A percentile compares a stretch with the other conserved stretches of the same genome.
These are phyloP conservation scores for Malus hybrid DNA, from an alignment of 331 rosid species.

Conservation along the genomic window DNA sequence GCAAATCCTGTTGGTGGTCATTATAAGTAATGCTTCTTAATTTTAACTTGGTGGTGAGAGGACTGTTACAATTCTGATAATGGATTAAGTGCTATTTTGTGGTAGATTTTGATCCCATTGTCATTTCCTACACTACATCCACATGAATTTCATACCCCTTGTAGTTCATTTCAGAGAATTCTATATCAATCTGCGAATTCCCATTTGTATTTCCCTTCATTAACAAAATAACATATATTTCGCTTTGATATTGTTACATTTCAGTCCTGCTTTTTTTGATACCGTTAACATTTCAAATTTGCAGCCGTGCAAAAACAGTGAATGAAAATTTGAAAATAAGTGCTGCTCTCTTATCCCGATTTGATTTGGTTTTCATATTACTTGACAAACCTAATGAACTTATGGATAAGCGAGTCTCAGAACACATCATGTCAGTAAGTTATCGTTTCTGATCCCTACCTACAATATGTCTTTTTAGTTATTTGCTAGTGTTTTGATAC, in stretches of 20 bases:
- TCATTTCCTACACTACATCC: neutral
- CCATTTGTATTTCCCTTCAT: neutral
- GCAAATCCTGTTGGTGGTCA: constrained; percentile 98
- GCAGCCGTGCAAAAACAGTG: constrained; percentile 96
- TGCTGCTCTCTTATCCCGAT: constrained; percentile 82
- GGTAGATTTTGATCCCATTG: neutral
- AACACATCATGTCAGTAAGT: constrained; percentile 97
- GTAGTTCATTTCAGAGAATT: too few relatives aligned
- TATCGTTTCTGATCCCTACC: constrained; percentile 13
- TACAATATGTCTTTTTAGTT: too few relatives aligned
- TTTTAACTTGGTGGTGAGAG: neutral
- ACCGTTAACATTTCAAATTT: constrained; percentile 8
- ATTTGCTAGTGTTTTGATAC: neutral
- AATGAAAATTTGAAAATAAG: constrained; percentile 94
- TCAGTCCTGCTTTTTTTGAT: neutral
- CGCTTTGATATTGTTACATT: neutral
- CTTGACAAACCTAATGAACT: constrained; percentile 95
- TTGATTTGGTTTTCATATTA: constrained; percentile 90
- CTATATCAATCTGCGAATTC: neutral
- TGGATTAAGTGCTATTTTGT: neutral
- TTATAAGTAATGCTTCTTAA: constrained; percentile 50
- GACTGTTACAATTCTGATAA: constrained; percentile 7
- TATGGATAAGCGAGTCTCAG: constrained; percentile 83
- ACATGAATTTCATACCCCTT: too few relatives aligned
- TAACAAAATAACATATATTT: neutral